These are phyloP conservation scores for Penicillium antarcticum DNA, from an alignment of 495 filamentous ascomycete genomes.

Conservation along the genomic window DNA sequence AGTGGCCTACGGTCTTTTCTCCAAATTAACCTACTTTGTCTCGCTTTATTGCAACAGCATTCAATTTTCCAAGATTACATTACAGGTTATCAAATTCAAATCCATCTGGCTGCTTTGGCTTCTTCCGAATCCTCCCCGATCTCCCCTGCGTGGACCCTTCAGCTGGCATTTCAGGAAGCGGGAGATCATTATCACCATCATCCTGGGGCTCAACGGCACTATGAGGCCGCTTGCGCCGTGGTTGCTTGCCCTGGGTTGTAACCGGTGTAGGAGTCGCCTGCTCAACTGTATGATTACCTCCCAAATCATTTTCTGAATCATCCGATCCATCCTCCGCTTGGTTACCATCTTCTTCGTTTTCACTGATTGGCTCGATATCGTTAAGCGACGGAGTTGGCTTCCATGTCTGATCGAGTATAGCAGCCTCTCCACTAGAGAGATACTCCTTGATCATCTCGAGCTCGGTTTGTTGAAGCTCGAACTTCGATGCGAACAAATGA, in stretches of 20 bases:
- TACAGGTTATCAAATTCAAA: background rate
- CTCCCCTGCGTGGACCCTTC: background rate
- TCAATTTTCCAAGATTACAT: background rate
- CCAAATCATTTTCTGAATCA: background rate
- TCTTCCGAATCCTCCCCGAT: background rate
- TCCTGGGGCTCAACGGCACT: background rate
- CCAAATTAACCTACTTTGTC: no score
- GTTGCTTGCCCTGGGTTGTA: background rate
- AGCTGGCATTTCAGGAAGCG: background rate
- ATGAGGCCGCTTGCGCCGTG: background rate
- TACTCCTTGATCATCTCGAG: background rate
- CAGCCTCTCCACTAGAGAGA: background rate
- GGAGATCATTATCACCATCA: background rate
- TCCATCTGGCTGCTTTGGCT: no score
- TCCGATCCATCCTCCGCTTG: background rate
- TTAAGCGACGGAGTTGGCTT: background rate
- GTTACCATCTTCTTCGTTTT: constrained; percentile 1
- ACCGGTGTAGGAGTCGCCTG: background rate
- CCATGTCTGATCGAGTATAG: background rate
- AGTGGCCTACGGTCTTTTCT: no score
- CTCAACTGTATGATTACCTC: background rate
- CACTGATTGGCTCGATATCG: constrained; percentile 1
- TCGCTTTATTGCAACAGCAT: background rate
- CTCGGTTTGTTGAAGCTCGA: constrained; percentile 1
- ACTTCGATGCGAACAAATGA: background rate